A percentile compares a stretch with the other conserved stretches of the same genome.
Evolutionary conservation across 345 rosid genomes (phyloP).

Genomic region (Nasturtium officinale): DNA sequence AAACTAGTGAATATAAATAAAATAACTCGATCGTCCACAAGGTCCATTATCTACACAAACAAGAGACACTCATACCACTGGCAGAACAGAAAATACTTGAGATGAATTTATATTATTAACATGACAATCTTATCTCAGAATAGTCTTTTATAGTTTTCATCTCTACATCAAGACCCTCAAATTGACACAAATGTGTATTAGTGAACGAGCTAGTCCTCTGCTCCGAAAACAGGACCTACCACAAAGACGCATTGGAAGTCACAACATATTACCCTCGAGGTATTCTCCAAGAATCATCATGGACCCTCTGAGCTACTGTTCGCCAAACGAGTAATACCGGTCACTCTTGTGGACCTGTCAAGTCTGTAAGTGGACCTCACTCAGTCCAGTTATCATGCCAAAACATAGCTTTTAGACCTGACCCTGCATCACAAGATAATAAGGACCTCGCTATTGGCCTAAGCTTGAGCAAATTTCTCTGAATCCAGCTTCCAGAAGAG

Average conservation of each 20-base stretch:
- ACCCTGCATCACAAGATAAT: too few species aligned
- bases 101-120: background rate
- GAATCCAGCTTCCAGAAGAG: too few species aligned
- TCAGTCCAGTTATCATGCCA: too few species aligned
- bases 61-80: background rate
- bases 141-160: conserved; percentile 74
- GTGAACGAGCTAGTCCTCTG: conserved; percentile 85
- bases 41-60: conserved; percentile 66
- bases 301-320: too few species aligned
- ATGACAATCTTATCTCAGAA: conserved; percentile 53
- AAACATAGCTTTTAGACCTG: too few species aligned
- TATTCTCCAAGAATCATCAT: too few species aligned
- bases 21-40: conserved; percentile 65
- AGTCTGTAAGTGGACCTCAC: too few species aligned
- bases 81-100: conserved; percentile 2
- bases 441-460: too few species aligned
- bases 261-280: conserved; percentile 48
- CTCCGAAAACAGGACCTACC: conserved; percentile 86
- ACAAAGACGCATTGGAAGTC: conserved; percentile 76
- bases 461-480: too few species aligned
- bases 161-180: conserved; percentile 79
- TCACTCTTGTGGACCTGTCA: too few species aligned
- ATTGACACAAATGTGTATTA: conserved; percentile 75
- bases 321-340: too few species aligned
- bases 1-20: conserved; percentile 65